Conservation (phyloP, 441 rosid genomes). For the Pelargonium myrrhifolium region DNA sequence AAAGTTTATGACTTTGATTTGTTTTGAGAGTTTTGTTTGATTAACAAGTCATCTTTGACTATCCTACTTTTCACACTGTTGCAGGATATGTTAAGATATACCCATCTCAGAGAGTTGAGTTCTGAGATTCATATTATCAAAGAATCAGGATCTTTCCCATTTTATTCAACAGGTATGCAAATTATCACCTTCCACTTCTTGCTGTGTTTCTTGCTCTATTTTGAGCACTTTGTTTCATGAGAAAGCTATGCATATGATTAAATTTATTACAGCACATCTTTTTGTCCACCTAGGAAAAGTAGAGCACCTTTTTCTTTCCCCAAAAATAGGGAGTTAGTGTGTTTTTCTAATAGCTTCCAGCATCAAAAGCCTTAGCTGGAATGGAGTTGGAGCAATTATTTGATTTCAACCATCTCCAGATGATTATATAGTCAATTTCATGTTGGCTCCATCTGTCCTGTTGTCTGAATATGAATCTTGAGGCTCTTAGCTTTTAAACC, state of each 20-base stretch:
- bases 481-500: too few relatives aligned
- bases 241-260: neutral
- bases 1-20: neutral
- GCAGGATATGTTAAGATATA: neutral
- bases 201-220: neutral
- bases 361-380: too few relatives aligned
- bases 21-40: neutral
- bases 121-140: neutral
- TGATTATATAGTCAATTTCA: too few relatives aligned
- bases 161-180: slow-evolving; percentile 6
- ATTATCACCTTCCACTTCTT: neutral
- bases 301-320: neutral
- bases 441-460: too few relatives aligned
- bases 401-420: too few relatives aligned
- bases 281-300: neutral
- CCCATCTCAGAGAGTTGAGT: neutral
- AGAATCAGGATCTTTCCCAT: neutral
- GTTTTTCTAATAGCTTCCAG: too few relatives aligned
- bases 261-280: neutral
- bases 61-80: neutral
- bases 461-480: too few relatives aligned
- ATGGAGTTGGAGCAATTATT: too few relatives aligned
- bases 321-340: too few relatives aligned
- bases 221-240: neutral
- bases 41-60: too few relatives aligned